phyloP scores from a whole-genome alignment of 2,329 filamentous ascomycete genomes.

The Waltergamsia citrina region DNA sequence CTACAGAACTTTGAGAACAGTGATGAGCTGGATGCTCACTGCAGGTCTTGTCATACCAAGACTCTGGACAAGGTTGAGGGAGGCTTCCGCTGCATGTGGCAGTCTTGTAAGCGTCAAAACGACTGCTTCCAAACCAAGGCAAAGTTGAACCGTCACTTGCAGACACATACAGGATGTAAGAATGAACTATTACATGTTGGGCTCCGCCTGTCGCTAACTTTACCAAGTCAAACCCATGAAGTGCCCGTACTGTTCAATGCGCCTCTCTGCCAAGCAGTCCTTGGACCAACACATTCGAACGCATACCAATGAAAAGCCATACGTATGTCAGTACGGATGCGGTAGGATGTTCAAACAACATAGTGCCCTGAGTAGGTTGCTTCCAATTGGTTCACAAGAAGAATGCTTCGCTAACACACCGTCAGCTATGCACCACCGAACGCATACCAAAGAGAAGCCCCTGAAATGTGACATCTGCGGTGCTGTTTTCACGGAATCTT shows the following conservation, averaged over 20 bases:
- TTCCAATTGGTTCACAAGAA: background rate
- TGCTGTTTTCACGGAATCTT: slow-evolving; percentile 54
- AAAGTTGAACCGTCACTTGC: slow-evolving; percentile 56
- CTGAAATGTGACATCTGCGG: slow-evolving; percentile 48
- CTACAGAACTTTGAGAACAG: slow-evolving; percentile 28
- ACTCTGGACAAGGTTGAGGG: slow-evolving; percentile 28
- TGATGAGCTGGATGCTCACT: slow-evolving; percentile 45
- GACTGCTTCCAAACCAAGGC: slow-evolving; percentile 48
- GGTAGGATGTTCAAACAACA: slow-evolving; percentile 58
- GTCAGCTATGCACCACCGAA: slow-evolving; percentile 56
- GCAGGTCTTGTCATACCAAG: slow-evolving; percentile 39
- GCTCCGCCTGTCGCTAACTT: slow-evolving; percentile 6
- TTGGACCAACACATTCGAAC: slow-evolving; percentile 58
- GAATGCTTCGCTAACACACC: background rate
- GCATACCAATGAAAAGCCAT: slow-evolving; percentile 57
- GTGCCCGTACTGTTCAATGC: slow-evolving; percentile 44
- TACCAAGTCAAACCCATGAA: slow-evolving; percentile 46
- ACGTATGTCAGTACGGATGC: slow-evolving; percentile 38
- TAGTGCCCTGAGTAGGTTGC: slow-evolving; percentile 51
- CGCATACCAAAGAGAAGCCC: slow-evolving; percentile 57
- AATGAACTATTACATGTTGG: too few species aligned
- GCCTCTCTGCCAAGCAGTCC: slow-evolving; percentile 58
- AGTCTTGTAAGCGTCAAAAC: slow-evolving; percentile 40
- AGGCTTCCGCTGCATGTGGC: slow-evolving; percentile 48
- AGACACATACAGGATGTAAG: slow-evolving; percentile 56